A percentile compares a stretch with the other conserved stretches of the same genome.
Conservation (phyloP, 345 rosid species). For the Eutrema yunnanense region DNA sequence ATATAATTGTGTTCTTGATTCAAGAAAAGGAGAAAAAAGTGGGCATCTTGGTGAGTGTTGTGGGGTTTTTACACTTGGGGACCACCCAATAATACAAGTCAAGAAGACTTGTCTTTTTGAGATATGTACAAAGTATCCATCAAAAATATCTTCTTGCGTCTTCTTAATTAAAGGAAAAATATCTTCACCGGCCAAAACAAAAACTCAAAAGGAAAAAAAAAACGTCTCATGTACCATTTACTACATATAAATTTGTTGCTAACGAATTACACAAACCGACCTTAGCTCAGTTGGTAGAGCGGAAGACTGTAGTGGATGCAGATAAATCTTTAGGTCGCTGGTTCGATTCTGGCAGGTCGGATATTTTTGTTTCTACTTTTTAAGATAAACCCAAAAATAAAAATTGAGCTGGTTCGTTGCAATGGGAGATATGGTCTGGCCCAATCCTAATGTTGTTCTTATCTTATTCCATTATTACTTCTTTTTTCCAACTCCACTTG, state of each 20-base stretch:
- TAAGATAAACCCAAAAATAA: not conserved
- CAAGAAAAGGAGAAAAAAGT: not conserved
- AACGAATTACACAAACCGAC: conserved; percentile 34
- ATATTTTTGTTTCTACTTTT: not conserved
- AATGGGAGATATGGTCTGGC: conserved; percentile 4
- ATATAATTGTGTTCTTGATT: not conserved
- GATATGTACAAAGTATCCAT: not conserved
- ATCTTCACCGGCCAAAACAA: not conserved
- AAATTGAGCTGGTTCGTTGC: not conserved
- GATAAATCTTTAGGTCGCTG: conserved; percentile 29
- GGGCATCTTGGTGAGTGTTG: not conserved
- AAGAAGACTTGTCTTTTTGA: not conserved
- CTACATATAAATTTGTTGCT: not conserved
- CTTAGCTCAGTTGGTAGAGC: conserved; percentile 99
- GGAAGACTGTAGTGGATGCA: conserved; percentile 89
- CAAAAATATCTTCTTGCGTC: not conserved
- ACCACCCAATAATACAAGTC: conserved; percentile 15
- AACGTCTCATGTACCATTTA: not conserved
- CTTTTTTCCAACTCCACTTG: too few species aligned
- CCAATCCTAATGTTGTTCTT: not conserved
- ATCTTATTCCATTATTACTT: not conserved
- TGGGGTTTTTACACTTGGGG: conserved; percentile 14
- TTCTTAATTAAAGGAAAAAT: not conserved
- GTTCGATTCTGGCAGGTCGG: conserved; percentile 32
- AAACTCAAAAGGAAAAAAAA: not conserved